Conservation (phyloP, 169 alveolate species). For the Babesia bovis region DNA sequence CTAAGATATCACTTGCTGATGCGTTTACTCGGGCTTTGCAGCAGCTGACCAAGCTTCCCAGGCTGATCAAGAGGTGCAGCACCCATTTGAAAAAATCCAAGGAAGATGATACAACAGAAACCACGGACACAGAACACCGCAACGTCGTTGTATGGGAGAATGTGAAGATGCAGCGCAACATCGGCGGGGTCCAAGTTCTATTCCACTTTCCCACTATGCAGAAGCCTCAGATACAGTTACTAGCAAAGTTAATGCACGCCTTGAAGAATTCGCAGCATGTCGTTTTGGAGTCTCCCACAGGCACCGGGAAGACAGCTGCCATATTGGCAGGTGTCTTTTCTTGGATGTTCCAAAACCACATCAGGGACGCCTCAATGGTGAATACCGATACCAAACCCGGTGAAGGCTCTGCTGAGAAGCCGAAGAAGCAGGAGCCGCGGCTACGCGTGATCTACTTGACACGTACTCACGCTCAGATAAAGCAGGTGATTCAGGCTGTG, state of each 20-base stretch:
- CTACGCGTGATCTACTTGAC: constrained; percentile 38
- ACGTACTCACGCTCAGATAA: constrained; percentile 90
- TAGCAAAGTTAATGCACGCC: constrained; percentile 39
- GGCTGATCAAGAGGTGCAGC: neutral
- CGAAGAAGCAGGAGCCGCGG: neutral
- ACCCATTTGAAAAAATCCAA: neutral
- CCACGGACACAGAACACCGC: no score
- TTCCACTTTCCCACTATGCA: constrained; percentile 49
- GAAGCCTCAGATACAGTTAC: constrained; percentile 44
- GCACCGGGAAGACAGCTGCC: constrained; percentile 73
- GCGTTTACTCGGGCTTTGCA: constrained; percentile 23
- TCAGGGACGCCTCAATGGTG: neutral
- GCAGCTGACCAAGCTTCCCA: constrained; percentile 2
- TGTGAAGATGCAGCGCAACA: constrained; percentile 18
- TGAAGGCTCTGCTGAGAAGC: neutral
- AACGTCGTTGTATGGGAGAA: constrained; percentile 25
- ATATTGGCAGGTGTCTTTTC: constrained; percentile 49
- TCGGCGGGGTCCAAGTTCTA: constrained; percentile 40
- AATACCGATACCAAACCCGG: neutral
- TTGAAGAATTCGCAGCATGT: constrained; percentile 76
- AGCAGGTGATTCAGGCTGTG: constrained; percentile 72
- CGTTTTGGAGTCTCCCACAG: constrained; percentile 94
- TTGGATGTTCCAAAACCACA: constrained; percentile 42
- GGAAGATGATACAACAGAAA: neutral
- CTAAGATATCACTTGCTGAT: constrained; percentile 18